Percentiles rank a stretch among this genome's conserved stretches.
Evolutionary conservation across 2,329 filamentous ascomycete species (phyloP).

Genomic region (Calonectria hongkongensis): DNA sequence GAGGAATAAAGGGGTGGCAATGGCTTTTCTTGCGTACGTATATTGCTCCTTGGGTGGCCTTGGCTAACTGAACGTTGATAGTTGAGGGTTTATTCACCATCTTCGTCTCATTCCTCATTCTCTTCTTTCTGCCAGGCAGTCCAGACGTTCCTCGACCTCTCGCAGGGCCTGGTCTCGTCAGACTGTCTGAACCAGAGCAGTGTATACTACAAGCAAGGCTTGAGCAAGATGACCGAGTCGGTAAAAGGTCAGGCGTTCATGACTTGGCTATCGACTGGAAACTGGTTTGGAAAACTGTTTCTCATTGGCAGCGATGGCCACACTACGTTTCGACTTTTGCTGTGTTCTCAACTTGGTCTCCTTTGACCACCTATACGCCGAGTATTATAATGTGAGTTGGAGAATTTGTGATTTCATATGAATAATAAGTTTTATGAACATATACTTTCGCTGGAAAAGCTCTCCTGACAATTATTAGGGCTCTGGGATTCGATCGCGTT

Average conservation of each 20-base stretch:
- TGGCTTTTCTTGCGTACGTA: conserved; percentile 69
- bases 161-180: conserved; percentile 61
- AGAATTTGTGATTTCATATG: background rate
- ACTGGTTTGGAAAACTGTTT: conserved; percentile 65
- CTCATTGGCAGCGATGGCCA: conserved; percentile 67
- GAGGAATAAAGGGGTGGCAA: conserved; percentile 68
- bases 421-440: no score
- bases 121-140: conserved; percentile 65
- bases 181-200: conserved; percentile 59
- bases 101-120: conserved; percentile 60
- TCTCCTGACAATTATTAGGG: background rate
- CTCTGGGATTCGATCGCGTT: conserved; percentile 66
- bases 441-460: no score
- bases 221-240: conserved; percentile 55
- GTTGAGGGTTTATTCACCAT: conserved; percentile 68
- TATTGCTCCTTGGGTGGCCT: no score
- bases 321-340: conserved; percentile 69
- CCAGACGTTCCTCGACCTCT: conserved; percentile 64
- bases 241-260: conserved; percentile 57
- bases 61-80: conserved; percentile 45
- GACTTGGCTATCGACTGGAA: conserved; percentile 60
- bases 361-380: conserved; percentile 69
- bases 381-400: background rate
- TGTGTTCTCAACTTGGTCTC: conserved; percentile 72
- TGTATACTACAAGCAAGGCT: conserved; percentile 60